A percentile compares a stretch with the other conserved stretches of the same genome.
These are phyloP conservation scores for Colletotrichum nymphaeae DNA, from an alignment of 2,329 filamentous ascomycete species.

Conservation along the genomic window DNA sequence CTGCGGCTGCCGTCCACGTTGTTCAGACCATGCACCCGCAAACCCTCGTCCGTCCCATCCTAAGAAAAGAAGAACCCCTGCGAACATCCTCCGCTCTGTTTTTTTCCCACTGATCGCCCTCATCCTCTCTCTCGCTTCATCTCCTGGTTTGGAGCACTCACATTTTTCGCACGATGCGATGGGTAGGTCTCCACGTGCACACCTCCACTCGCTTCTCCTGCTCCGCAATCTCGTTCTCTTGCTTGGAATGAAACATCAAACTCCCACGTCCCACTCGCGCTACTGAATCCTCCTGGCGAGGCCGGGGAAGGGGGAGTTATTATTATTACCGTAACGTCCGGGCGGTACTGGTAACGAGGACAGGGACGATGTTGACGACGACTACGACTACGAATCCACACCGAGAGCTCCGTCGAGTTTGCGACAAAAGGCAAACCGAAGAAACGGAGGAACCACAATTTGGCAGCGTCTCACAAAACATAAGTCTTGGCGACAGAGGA, in stretches of 20 bases:
- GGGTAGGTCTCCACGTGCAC: slow-evolving; percentile 9
- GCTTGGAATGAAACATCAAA: slow-evolving; percentile 17
- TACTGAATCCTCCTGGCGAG: not conserved
- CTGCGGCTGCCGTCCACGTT: slow-evolving; percentile 12
- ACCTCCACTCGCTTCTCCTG: not conserved
- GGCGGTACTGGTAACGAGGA: not conserved
- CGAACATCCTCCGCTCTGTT: slow-evolving; percentile 15
- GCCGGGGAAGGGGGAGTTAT: not conserved
- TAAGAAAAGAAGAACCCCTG: slow-evolving; percentile 16
- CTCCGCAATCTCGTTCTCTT: slow-evolving; percentile 4
- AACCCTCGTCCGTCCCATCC: slow-evolving; percentile 19
- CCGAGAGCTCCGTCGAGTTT: not conserved
- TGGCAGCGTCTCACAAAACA: slow-evolving; percentile 11
- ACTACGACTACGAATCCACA: not conserved
- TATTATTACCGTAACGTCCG: not conserved
- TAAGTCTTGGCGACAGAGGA: slow-evolving; percentile 23
- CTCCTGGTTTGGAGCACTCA: not conserved
- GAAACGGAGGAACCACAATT: slow-evolving; percentile 14
- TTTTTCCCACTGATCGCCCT: slow-evolving; percentile 17
- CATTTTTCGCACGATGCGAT: not conserved
- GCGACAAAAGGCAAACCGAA: not conserved
- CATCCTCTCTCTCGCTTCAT: not conserved
- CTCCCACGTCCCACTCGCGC: not conserved
- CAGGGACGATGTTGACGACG: not conserved
- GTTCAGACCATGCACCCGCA: slow-evolving; percentile 21